These are phyloP conservation scores for Lactifluus pinguis DNA, from an alignment of 768 basidiomycete genomes.

Conservation along the genomic window DNA sequence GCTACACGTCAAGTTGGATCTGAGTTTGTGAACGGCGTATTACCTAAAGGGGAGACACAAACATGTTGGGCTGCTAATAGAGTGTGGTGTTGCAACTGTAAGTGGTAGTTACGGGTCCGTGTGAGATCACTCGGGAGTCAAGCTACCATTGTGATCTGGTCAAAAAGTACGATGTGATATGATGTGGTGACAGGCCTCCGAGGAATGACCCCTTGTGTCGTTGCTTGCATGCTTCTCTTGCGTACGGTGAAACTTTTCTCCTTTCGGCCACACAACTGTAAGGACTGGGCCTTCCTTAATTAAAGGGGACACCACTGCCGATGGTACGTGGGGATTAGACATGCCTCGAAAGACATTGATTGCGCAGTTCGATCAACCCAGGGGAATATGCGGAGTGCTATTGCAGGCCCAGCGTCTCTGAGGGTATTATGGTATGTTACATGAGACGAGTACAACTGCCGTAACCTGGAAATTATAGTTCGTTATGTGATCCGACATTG, in stretches of 20 bases:
- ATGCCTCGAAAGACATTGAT: neutral
- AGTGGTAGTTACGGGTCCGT: neutral
- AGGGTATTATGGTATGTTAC: neutral
- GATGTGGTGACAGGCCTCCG: too few relatives aligned
- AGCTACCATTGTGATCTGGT: neutral
- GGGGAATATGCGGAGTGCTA: neutral
- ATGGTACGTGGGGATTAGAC: neutral
- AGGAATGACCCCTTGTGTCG: neutral
- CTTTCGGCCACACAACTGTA: neutral
- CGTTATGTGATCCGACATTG: neutral
- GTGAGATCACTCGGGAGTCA: neutral
- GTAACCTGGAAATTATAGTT: neutral
- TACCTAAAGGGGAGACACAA: neutral
- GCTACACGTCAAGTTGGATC: neutral
- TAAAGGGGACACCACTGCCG: neutral
- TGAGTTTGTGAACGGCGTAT: neutral
- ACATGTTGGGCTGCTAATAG: neutral
- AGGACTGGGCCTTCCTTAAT: neutral
- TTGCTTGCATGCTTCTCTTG: too few relatives aligned
- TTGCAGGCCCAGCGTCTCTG: neutral
- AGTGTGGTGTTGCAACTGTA: too few relatives aligned
- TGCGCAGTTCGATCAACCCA: neutral
- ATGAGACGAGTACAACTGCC: neutral
- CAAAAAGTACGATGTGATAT: too few relatives aligned
- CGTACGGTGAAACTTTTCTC: neutral